Percentiles rank a stretch among this genome's conserved stretches.
Conservation (phyloP, 371 early-diverging fungal species). For the Quaeritorhiza haematococci region DNA sequence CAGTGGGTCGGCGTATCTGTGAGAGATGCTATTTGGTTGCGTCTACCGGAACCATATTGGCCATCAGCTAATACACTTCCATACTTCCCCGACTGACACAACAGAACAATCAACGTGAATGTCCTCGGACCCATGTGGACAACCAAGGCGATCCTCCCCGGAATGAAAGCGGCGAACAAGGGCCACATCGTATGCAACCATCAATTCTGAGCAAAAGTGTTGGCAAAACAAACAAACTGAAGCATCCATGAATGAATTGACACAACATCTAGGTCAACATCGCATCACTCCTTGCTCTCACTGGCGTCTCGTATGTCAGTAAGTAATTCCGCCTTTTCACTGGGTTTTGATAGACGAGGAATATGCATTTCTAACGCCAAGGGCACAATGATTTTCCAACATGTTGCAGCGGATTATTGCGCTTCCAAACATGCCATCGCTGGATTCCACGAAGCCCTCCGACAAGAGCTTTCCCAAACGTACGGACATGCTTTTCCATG, state of each 20-base stretch:
- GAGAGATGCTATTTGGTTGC: not conserved
- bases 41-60: too few species aligned
- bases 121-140: conserved; percentile 47
- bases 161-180: conserved; percentile 43
- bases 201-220: too few species aligned
- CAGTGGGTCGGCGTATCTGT: not conserved
- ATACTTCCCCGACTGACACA: conserved; percentile 1
- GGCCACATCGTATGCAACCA: conserved; percentile 55
- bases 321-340: too few species aligned
- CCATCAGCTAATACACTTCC: not conserved
- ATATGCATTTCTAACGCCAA: not conserved
- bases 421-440: conserved; percentile 53
- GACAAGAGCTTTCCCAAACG: conserved; percentile 43
- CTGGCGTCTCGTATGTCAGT: conserved; percentile 5
- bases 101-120: conserved; percentile 48
- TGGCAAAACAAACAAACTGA: too few species aligned
- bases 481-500: conserved; percentile 6
- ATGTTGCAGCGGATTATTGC: conserved; percentile 47
- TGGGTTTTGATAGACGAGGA: not conserved
- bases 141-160: conserved; percentile 48
- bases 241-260: too few species aligned
- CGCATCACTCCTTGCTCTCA: conserved; percentile 10
- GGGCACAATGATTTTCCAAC: not conserved
- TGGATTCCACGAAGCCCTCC: conserved; percentile 48
- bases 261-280: conserved; percentile 16